Base-by-base conservation (phyloP, 1,284 basidiomycete species). In the Trametes polyzona region DNA sequence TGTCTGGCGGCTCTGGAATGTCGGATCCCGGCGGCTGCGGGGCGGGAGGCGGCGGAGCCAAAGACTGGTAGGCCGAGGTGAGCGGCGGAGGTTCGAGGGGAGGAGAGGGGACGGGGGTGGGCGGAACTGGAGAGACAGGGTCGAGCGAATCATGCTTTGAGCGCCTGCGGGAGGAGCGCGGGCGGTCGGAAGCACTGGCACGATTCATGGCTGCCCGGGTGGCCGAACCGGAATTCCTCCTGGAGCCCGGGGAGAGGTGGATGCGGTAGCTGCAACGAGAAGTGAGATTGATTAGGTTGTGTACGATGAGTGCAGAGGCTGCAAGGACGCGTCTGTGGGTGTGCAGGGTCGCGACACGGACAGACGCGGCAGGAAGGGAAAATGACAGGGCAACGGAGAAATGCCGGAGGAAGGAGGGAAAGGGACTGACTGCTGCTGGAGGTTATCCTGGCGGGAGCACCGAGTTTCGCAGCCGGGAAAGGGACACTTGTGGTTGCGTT, bases 391-490 rank as follows among this genome's bases (percentile, higher is more conserved):
- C 33, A 29, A 43, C 24, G 33, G 46, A 35, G 46, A 37, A 47
- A 36, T 23, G 21, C 33, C 46, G 24, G 52, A 27, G 23, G 53
- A 17, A 21, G 54, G 19, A 27, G 48, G 39, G 43, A 50, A 17
- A 26, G 37, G 33, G 6, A 84, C 90, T 76, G 57, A 92, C 90
- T 92, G 90, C 66, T 92, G 90, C 61, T 92, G 90, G 11, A 92
- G 77, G 63, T 92, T 92, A 66, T 92, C 90, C 70, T 91, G 89
- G 43, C 89, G 77, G 5, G 88, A 90, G 66, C 90, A 92, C 14
- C 88, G 79, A 2, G 89, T 92, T 62, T 91, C 87, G 69, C 90
- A 92, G 32, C 90, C 90, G 21, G 89, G 90, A 73, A 91, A 92
- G 27, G 90, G 90, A 65, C 89, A 92, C 54, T 84, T 88, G 75